Evolutionary conservation across 2,329 filamentous ascomycete species (phyloP).

Genomic region (Beauveria sp.): DNA sequence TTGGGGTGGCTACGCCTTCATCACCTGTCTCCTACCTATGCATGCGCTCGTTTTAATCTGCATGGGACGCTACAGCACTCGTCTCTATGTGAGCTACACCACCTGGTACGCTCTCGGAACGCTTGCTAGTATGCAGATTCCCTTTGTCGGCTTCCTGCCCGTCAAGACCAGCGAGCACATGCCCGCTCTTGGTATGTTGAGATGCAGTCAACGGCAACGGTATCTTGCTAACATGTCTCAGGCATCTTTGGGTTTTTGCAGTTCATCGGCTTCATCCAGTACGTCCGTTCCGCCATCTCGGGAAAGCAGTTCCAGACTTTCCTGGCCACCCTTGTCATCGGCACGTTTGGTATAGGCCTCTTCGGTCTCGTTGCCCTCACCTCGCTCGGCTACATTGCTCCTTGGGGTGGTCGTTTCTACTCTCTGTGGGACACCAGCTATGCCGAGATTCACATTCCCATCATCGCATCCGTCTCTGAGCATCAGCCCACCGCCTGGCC

Average conservation of each 20-base stretch:
- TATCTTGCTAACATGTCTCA: constrained; percentile 25
- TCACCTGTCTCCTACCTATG: constrained; percentile 91
- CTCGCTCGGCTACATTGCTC: constrained; percentile 83
- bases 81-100: constrained; percentile 92
- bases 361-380: constrained; percentile 78
- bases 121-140: constrained; percentile 97
- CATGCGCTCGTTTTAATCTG: constrained; percentile 90
- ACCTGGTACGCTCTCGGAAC: constrained; percentile 98
- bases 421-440: constrained; percentile 98
- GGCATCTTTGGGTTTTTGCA: constrained; percentile 95
- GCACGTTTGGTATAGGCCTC: constrained; percentile 66
- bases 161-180: constrained; percentile 98
- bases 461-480: constrained; percentile 98
- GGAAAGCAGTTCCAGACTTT: constrained; percentile 93
- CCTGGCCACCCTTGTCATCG: constrained; percentile 65
- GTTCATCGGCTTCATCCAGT: constrained; percentile 86
- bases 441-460: constrained; percentile 95
- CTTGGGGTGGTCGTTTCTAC: constrained; percentile 98
- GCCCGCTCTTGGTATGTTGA: constrained; percentile 73
- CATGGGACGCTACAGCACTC: constrained; percentile 93
- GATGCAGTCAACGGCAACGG: background rate
- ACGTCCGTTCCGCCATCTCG: constrained; percentile 78
- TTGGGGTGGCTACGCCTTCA: constrained; percentile 99
- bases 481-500: constrained; percentile 99
- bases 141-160: constrained; percentile 94